These are phyloP conservation scores for Aspergillus egyptiacus DNA, from an alignment of 495 filamentous ascomycete species.

Conservation along the genomic window DNA sequence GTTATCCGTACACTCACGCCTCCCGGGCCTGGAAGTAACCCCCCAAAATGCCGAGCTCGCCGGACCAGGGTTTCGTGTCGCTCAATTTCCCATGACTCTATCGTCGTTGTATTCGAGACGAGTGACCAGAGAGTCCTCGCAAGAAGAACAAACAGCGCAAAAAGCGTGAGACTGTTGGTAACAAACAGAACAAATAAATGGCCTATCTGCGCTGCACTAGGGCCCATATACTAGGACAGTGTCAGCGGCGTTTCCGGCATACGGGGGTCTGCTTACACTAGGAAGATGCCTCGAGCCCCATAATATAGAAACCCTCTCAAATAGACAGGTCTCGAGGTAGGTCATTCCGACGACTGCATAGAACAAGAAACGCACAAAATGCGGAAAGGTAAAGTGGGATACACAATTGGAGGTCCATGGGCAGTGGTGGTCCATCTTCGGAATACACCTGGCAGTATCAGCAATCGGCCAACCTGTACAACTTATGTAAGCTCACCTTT, in stretches of 20 bases:
- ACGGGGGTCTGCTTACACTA: slow-evolving; percentile 40
- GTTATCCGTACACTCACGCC: slow-evolving; percentile 50
- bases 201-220: slow-evolving; percentile 53
- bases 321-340: slow-evolving; percentile 56
- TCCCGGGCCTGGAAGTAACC: slow-evolving; percentile 55
- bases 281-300: slow-evolving; percentile 65
- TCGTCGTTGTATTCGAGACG: slow-evolving; percentile 67
- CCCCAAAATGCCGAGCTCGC: slow-evolving; percentile 50
- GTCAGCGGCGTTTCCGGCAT: slow-evolving; percentile 10
- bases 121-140: slow-evolving; percentile 53
- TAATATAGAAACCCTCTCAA: slow-evolving; percentile 51
- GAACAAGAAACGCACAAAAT: slow-evolving; percentile 83
- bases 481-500: slow-evolving; percentile 41
- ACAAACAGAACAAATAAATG: slow-evolving; percentile 61
- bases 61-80: slow-evolving; percentile 70
- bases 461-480: neutral
- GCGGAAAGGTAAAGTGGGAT: slow-evolving; percentile 80
- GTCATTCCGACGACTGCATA: slow-evolving; percentile 66
- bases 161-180: slow-evolving; percentile 54
- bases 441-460: slow-evolving; percentile 60
- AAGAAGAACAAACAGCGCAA: slow-evolving; percentile 62
- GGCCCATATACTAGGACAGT: slow-evolving; percentile 63
- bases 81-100: slow-evolving; percentile 91
- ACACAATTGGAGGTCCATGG: slow-evolving; percentile 95
- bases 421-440: slow-evolving; percentile 98